phyloP scores from a whole-genome alignment of 768 basidiomycete genomes.

The Termitomyces eurrhizus region DNA sequence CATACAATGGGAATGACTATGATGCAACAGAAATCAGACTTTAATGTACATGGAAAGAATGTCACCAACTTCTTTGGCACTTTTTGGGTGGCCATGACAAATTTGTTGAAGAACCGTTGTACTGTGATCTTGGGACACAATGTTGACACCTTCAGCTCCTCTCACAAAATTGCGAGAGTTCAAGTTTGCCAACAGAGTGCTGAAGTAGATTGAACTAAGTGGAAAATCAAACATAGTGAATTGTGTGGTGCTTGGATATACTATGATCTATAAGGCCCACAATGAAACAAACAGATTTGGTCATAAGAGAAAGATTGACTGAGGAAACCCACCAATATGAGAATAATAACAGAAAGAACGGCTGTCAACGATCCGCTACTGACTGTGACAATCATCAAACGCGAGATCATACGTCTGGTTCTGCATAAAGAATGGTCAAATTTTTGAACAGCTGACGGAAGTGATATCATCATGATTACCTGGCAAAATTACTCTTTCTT shows the following conservation, averaged over 20 bases:
- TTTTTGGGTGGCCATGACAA: background rate
- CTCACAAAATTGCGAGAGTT: constrained; percentile 2
- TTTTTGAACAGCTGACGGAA: too few relatives aligned
- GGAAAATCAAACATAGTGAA: background rate
- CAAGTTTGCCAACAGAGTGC: constrained; percentile 2
- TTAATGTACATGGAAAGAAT: background rate
- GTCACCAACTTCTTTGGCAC: background rate
- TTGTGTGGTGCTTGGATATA: background rate
- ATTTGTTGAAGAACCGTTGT: background rate
- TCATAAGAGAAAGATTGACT: background rate
- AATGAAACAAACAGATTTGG: background rate
- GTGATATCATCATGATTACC: background rate
- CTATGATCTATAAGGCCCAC: background rate
- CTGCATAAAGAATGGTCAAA: background rate
- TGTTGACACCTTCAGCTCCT: background rate
- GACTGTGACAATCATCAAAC: background rate
- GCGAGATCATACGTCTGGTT: background rate
- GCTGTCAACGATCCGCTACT: constrained; percentile 1
- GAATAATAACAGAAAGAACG: background rate
- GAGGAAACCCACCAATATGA: background rate
- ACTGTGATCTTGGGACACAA: background rate
- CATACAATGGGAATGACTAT: background rate
- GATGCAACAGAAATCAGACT: background rate
- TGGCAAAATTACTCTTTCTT: background rate
- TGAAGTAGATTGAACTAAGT: constrained; percentile 1